phyloP scores from a whole-genome alignment of 2,329 filamentous ascomycete species.

The Arthrobotrys sphaeroides region DNA sequence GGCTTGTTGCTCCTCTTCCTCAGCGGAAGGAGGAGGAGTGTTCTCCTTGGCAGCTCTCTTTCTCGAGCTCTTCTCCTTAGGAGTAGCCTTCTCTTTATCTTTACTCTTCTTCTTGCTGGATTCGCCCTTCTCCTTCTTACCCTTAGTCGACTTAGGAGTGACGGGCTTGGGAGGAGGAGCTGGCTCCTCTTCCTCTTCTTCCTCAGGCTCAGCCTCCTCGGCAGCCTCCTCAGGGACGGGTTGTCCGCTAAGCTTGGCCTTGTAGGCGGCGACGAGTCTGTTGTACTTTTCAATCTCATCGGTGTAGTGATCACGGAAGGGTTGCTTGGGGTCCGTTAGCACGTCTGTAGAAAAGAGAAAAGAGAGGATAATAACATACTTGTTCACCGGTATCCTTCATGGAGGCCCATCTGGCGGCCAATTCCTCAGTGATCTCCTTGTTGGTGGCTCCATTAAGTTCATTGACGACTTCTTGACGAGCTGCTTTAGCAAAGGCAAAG shows the following conservation, averaged over 20 bases:
- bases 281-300: constrained; percentile 49
- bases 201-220: constrained; percentile 33
- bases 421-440: constrained; percentile 86
- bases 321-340: too few relatives aligned
- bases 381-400: constrained; percentile 79
- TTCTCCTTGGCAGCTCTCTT: constrained; percentile 49
- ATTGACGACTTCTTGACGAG: constrained; percentile 80
- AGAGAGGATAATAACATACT: constrained; percentile 62
- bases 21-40: constrained; percentile 48
- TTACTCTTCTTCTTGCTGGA: constrained; percentile 48
- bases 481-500: constrained; percentile 92
- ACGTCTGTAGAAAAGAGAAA: neutral
- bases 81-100: constrained; percentile 45
- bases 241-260: constrained; percentile 44
- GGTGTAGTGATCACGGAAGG: constrained; percentile 49
- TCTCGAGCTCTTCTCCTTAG: constrained; percentile 50
- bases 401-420: constrained; percentile 82
- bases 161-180: constrained; percentile 47
- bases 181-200: constrained; percentile 45
- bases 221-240: constrained; percentile 16
- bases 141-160: constrained; percentile 31
- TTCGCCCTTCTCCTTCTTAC: constrained; percentile 44
- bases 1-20: constrained; percentile 28
- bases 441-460: constrained; percentile 81
- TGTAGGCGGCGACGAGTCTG: constrained; percentile 38